phyloP scores from a whole-genome alignment of 257 asterid genomes.

The Solanum peruvianum region DNA sequence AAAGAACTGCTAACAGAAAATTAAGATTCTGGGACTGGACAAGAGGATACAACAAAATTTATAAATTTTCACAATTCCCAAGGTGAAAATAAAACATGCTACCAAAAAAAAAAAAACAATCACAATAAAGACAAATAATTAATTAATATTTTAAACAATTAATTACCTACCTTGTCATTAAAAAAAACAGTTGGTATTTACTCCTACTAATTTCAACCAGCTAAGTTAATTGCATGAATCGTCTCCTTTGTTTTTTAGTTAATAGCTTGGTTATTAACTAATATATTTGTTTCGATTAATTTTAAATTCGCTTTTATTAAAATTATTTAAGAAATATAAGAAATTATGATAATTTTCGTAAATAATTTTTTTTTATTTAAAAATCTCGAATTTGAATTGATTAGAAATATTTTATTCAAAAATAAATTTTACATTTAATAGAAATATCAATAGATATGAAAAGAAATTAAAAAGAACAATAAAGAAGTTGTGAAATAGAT shows the following conservation, averaged over 20 bases:
- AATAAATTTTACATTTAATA: neutral
- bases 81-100: neutral
- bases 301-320: neutral
- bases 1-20: neutral
- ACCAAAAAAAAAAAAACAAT: neutral
- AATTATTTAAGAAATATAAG: neutral
- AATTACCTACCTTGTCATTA: neutral
- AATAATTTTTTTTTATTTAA: neutral
- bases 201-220: neutral
- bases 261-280: neutral
- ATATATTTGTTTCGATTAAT: neutral
- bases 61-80: neutral
- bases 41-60: too few species aligned
- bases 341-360: neutral
- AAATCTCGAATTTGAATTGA: accelerated
- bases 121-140: neutral
- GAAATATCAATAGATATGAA: neutral
- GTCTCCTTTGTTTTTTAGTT: neutral
- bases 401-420: neutral
- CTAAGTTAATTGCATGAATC: neutral
- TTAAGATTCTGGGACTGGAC: neutral
- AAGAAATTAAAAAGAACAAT: too few species aligned
- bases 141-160: neutral
- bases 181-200: neutral
- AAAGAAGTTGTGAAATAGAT: neutral